Percentiles rank a stretch among this genome's conserved stretches.
Conservation (phyloP, 805 yeast species). For the Lachancea dasiensis region DNA sequence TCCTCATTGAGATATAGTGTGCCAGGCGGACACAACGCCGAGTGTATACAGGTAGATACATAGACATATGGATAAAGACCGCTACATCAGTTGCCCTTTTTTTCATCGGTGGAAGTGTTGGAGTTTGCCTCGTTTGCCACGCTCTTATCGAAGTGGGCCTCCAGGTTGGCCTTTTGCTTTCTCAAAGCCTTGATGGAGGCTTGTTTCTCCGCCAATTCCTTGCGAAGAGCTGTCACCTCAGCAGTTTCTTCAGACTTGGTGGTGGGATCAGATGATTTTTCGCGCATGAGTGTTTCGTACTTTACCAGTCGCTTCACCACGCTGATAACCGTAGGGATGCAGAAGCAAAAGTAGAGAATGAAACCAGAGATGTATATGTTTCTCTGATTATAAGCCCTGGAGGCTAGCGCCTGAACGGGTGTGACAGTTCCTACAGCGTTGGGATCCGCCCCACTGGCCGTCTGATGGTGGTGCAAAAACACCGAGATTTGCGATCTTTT, state of each 20-base stretch:
- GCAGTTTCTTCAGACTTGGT: conserved; percentile 14
- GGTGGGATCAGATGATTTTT: conserved; percentile 9
- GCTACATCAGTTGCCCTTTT: conserved; percentile 24
- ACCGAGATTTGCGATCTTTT: conserved; percentile 37
- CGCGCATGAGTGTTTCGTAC: conserved; percentile 35
- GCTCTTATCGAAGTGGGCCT: conserved; percentile 40
- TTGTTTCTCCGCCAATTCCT: conserved; percentile 36
- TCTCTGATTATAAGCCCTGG: conserved; percentile 58
- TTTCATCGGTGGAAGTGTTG: conserved; percentile 8
- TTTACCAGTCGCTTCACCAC: conserved; percentile 48
- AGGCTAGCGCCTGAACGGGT: conserved; percentile 47
- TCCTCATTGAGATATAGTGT: conserved; percentile 3
- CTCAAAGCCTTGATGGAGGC: conserved; percentile 42
- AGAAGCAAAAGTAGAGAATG: conserved; percentile 48
- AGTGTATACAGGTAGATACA: not conserved
- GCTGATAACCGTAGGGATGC: conserved; percentile 49
- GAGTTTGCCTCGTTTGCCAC: conserved; percentile 24
- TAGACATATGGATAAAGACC: not conserved
- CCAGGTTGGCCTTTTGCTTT: conserved; percentile 47
- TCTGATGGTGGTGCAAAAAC: conserved; percentile 19
- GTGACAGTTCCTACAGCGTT: conserved; percentile 28
- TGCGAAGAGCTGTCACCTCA: conserved; percentile 34
- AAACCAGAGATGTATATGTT: conserved; percentile 60
- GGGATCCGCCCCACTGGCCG: conserved; percentile 20
- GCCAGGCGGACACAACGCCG: not conserved